phyloP scores from a whole-genome alignment of 2,329 filamentous ascomycete genomes.

The Aphanoascus verrucosus region DNA sequence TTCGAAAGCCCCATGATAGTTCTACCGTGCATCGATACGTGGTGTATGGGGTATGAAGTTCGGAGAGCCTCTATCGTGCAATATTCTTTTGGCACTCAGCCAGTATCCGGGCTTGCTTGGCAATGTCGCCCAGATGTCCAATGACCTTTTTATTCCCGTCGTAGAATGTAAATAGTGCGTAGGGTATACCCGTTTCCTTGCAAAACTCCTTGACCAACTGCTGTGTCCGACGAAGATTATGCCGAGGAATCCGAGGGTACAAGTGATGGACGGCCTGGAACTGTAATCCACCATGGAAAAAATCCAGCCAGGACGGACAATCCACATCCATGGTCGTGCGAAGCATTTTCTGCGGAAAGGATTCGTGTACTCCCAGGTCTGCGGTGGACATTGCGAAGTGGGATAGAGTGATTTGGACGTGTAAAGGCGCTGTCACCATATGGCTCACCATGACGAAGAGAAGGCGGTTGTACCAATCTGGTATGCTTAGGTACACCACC shows the following conservation, averaged over 20 bases:
- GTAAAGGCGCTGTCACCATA: slow-evolving; percentile 67
- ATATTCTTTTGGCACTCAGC: slow-evolving; percentile 56
- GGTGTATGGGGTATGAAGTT: slow-evolving; percentile 22
- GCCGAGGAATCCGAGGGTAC: slow-evolving; percentile 70
- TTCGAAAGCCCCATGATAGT: too few species aligned
- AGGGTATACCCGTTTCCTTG: slow-evolving; percentile 69
- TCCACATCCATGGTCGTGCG: slow-evolving; percentile 91
- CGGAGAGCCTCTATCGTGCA: slow-evolving; percentile 16
- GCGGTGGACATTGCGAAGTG: slow-evolving; percentile 91
- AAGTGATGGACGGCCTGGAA: slow-evolving; percentile 85
- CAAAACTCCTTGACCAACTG: slow-evolving; percentile 72
- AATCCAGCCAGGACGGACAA: slow-evolving; percentile 78
- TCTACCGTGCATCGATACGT: not conserved
- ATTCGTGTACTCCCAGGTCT: slow-evolving; percentile 72
- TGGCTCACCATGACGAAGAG: slow-evolving; percentile 71
- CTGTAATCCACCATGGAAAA: slow-evolving; percentile 77
- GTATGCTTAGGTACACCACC: slow-evolving; percentile 63
- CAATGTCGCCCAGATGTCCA: slow-evolving; percentile 63
- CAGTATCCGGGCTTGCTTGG: slow-evolving; percentile 65
- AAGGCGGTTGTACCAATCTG: slow-evolving; percentile 57
- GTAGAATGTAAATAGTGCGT: slow-evolving; percentile 74
- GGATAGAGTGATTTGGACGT: slow-evolving; percentile 81
- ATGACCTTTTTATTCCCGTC: slow-evolving; percentile 75
- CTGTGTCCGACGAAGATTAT: slow-evolving; percentile 68
- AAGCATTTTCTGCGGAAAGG: slow-evolving; percentile 81